Evolutionary conservation across 805 yeast species (phyloP), one percentile per base, ranked within the genome.

Genomic region (Yarrowia phangngaensis): DNA sequence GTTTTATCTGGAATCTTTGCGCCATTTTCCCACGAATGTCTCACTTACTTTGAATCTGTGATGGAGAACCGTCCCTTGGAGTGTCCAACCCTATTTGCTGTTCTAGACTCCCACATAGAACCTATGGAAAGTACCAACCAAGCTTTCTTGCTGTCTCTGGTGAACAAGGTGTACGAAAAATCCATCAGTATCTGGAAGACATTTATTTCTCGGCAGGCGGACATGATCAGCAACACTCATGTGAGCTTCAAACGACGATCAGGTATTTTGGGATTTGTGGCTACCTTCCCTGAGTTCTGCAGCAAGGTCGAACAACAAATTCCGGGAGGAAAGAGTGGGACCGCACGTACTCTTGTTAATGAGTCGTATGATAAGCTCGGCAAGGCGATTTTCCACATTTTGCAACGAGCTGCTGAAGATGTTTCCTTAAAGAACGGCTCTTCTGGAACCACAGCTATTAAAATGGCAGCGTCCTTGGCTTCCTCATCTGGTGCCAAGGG

Each of bases 161-260:
- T 82, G 53, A 70, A 68, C 23, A 76, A 75, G 52, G 55, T 79
- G 4, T 64, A 69, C n/a, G 78, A 77, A 20, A 75, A 74, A 59
- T 67, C 79, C 33, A 65, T 65, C 30, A 64, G 63, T 26, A 67
- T 69, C 13, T 86, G 95, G 95, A 65, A 65, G 14, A 75, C 74
- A 53, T 77, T 75, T 53, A 63, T 82, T 17, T 75, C 73, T 13
- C 65, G 64, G n/a, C 86, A 84, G 60, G 64, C 75, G 5, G 64
- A 69, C 22, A 54, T 58, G 12, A 68, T 79, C 13, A 71, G 70
- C 30, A 68, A 72, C 50, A 62, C 61, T 29, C 60, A 58, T 6
- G 56, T 60, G 47, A 67, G 58, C 15, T 66, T 65, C 27, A 65
- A 65, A 51, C 67, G 66, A 51, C 59, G 67, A 4, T 65, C 65